Base-by-base conservation (phyloP, 768 basidiomycete genomes). In the Multifurca ochricompacta region DNA sequence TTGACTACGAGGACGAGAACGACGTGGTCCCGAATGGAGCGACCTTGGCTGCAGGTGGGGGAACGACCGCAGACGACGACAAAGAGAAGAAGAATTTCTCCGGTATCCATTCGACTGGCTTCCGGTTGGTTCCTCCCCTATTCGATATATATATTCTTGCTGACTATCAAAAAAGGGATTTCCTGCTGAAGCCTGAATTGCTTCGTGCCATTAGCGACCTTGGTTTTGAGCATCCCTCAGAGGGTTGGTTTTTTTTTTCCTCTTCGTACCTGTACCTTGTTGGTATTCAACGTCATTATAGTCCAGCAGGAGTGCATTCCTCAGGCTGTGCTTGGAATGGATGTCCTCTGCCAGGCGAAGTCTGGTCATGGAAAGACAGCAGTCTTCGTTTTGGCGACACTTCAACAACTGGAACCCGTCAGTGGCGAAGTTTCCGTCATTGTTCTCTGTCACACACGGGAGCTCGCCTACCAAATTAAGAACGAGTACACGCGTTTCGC, bases 301-400 rank as follows among this genome's bases (percentile, higher is more conserved):
- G 96, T 99, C 60, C 96, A 99, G 75, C 96, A 99, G 77, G 96
- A 99, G 77, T 98, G 96, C 71, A 98, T 99, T 64, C 96, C 96
- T 41, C 96, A 99, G 74, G 95, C 96, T 54, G 96, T 99, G 63
- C 79, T 99, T 50, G 96, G 96, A 59, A 98, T 97, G 91, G 96
- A 99, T 66, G 95, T 99, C 40, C 82, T 99, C 43, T 99, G 96
- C 73, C 96, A 99, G 73, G 96, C 96, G 59, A 99, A 98, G 73
- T 99, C 96, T 42, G 96, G 96, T 66, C 87, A 93, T 67, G 91
- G 92, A 65, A 99, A 99, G 77, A 99, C 96, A 18, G 96, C 96
- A 21, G 96, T 99, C 59, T 99, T 99, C 70, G 96, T 99, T 63
- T 81, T 97, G 60, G 94, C 96, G 35, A 95, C 92, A 21, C 80